Base-by-base conservation (phyloP, 2,329 filamentous ascomycete species). In the Exophiala alcalophila region DNA sequence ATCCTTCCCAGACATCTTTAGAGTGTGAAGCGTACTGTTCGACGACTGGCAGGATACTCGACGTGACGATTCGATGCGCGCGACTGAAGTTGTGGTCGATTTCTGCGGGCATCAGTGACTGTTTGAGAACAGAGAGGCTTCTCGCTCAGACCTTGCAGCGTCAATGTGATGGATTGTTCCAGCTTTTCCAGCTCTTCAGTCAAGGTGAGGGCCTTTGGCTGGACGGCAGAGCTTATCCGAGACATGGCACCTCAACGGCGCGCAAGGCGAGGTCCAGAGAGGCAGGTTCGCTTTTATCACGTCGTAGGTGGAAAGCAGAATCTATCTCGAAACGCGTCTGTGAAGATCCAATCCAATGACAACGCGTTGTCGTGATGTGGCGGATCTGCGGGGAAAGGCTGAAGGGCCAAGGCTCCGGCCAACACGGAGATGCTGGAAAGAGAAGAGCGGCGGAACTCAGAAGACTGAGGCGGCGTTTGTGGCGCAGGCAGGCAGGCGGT, bases 11-110 rank as follows among this genome's bases (percentile, higher is more conserved):
- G 2, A 98, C 91, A 34, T 89, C 81, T 51, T 83, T 84, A 2
- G 92, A 97, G 61, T 97, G 86, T 54, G 94, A 88, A 31, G 87
- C 87, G 67, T 98, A 98, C 61, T 94, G 84, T 63, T 97, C 91
- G 14, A 98, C 89, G 1, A 96, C 77, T 1, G 92, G 92, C 3
- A 98, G 69, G 41, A 98, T 96, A 61, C 83, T 94, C 1, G 85
- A 84, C 1, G 92, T 97, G 26, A 98, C 91, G 47, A 98, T 97
- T 50, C 89, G 83, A 65, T 98, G 92, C 20, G 92, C 90, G 61
- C 87, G 88, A 69, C 87, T 96, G 65, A 98, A 98, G 68, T 98
- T 98, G 66, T 88, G 86, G 64, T 98, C 92, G 69, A 98, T 98
- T 72, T 98, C 92, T 94, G 58, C 16, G 29, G 25, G 21, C 6